These are phyloP conservation scores for Chalara sp. DNA, from an alignment of 2,329 filamentous ascomycete genomes.

Conservation along the genomic window DNA sequence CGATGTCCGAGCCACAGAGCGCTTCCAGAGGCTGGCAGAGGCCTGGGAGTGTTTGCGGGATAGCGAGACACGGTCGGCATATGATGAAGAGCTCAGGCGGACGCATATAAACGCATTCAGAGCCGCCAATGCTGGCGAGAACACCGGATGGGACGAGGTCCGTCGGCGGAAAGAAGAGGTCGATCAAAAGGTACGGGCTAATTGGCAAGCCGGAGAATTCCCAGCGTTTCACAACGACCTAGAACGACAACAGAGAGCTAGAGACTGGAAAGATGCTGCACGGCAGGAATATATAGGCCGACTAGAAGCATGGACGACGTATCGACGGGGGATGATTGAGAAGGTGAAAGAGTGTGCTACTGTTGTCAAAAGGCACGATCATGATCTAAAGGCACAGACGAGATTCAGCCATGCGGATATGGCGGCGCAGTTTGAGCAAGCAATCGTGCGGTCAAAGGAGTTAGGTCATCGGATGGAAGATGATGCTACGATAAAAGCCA, in stretches of 20 bases:
- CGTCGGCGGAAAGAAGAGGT: slow-evolving; percentile 8
- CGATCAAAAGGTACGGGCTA: slow-evolving; percentile 3
- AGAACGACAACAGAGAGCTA: slow-evolving; percentile 1
- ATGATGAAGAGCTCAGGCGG: slow-evolving; percentile 11
- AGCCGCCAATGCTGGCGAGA: too few relatives aligned
- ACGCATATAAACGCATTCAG: too few relatives aligned
- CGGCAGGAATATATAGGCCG: slow-evolving; percentile 7
- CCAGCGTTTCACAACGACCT: slow-evolving; percentile 1
- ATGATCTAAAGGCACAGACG: slow-evolving; percentile 5
- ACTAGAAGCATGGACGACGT: slow-evolving; percentile 8
- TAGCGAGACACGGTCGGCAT: slow-evolving; percentile 10
- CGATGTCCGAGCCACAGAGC: slow-evolving; percentile 6
- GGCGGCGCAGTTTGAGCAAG: slow-evolving; percentile 7
- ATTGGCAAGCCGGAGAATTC: not conserved
- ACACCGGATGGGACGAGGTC: slow-evolving; percentile 1
- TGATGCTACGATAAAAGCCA: slow-evolving; percentile 3
- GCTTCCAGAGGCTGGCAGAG: slow-evolving; percentile 13
- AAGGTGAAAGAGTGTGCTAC: slow-evolving; percentile 1
- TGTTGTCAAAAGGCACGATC: slow-evolving; percentile 6
- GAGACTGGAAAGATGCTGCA: slow-evolving; percentile 7
- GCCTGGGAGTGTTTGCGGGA: slow-evolving; percentile 20
- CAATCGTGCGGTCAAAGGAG: slow-evolving; percentile 7
- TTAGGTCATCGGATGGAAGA: slow-evolving; percentile 5
- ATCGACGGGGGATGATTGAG: slow-evolving; percentile 1
- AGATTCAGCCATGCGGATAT: slow-evolving; percentile 7